phyloP scores from a whole-genome alignment of 345 rosid genomes.

The Schrenkiella parvula region DNA sequence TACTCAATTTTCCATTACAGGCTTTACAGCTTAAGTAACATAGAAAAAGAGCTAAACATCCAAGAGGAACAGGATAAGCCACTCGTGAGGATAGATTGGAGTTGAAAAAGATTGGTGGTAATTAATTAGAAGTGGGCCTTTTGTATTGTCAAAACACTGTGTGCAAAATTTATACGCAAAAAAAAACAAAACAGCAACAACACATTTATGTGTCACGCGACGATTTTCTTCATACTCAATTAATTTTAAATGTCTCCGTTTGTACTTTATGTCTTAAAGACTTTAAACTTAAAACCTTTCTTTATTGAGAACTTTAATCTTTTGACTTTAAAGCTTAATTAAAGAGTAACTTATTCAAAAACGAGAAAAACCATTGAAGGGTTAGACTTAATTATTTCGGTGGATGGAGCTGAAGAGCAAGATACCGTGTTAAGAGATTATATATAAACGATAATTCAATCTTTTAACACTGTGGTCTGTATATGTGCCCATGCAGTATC shows the following conservation, averaged over 20 bases:
- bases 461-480: no score
- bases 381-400: no score
- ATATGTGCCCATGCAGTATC: no score
- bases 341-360: no score
- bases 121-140: not conserved
- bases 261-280: not conserved
- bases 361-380: no score
- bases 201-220: not conserved
- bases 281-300: not conserved
- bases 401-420: not conserved
- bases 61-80: constrained; percentile 9
- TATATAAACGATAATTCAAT: no score
- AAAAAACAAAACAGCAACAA: not conserved
- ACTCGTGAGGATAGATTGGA: not conserved
- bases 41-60: not conserved
- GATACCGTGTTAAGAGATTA: not conserved
- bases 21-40: no score
- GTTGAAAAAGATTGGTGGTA: constrained; percentile 2
- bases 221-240: constrained; percentile 4
- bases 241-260: not conserved
- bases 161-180: no score
- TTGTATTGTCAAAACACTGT: not conserved
- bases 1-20: not conserved
- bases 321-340: no score
- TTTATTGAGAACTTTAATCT: not conserved